Percentiles rank a stretch among this genome's conserved stretches.
These are phyloP conservation scores for Mycena alexandri DNA, from an alignment of 768 basidiomycete genomes.

Conservation along the genomic window DNA sequence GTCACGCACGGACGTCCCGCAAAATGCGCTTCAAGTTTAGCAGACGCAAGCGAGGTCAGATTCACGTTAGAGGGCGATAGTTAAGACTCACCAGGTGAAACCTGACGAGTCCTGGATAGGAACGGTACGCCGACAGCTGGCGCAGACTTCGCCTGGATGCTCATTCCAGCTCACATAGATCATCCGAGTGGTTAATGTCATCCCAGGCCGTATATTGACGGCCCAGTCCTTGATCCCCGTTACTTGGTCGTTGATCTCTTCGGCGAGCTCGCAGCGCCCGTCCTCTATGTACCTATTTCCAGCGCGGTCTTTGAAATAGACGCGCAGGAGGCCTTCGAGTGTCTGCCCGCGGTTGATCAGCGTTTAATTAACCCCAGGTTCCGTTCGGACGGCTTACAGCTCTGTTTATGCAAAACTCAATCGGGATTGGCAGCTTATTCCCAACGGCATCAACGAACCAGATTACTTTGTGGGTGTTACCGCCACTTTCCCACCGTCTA, in stretches of 20 bases:
- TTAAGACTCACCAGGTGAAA: slow-evolving; percentile 1
- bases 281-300: slow-evolving; percentile 12
- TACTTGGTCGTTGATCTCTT: slow-evolving; percentile 6
- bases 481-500: too few species aligned
- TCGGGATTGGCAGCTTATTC: slow-evolving; percentile 14
- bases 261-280: slow-evolving; percentile 11
- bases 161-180: slow-evolving; percentile 12
- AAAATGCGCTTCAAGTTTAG: slow-evolving; percentile 10
- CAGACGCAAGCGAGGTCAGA: too few species aligned
- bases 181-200: slow-evolving; percentile 15
- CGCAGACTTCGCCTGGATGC: neutral
- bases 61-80: too few species aligned
- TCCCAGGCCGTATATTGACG: slow-evolving; percentile 8
- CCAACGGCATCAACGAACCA: slow-evolving; percentile 17
- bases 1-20: slow-evolving; percentile 18
- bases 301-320: slow-evolving; percentile 15
- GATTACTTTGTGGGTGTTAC: slow-evolving; percentile 15
- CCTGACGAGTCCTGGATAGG: slow-evolving; percentile 7
- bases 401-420: slow-evolving; percentile 8
- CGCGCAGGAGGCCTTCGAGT: slow-evolving; percentile 13
- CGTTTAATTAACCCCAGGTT: neutral
- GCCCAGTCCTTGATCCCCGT: slow-evolving; percentile 13
- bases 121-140: slow-evolving; percentile 13
- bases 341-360: neutral
- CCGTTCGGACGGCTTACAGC: neutral